Conservation (phyloP, 192 early-diverging fungal genomes). For the Paraglomus occultum region DNA sequence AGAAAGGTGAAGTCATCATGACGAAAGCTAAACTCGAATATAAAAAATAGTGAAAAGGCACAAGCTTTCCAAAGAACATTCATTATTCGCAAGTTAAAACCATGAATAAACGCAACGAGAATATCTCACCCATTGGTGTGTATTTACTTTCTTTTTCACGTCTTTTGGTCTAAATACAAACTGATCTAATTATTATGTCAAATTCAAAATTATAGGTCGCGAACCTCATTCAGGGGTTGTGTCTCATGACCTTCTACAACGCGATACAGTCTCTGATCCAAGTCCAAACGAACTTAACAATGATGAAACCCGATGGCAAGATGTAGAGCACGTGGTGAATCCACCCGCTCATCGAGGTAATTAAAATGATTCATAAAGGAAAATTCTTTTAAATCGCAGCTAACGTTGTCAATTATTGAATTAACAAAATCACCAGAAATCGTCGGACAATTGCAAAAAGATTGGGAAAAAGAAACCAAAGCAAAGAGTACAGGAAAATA, state of each 20-base stretch:
- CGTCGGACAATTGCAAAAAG: constrained; percentile 3
- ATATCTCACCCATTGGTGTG: too few relatives aligned
- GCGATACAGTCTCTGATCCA: not conserved
- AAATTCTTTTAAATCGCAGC: not conserved
- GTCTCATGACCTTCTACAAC: not conserved
- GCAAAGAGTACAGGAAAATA: too few relatives aligned
- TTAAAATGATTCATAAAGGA: not conserved
- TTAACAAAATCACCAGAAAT: not conserved
- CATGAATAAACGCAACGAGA: too few relatives aligned
- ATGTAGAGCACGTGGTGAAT: not conserved
- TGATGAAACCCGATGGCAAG: constrained; percentile 1
- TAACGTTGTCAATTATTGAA: not conserved
- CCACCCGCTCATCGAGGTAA: not conserved
- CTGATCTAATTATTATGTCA: too few relatives aligned
- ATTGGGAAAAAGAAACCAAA: not conserved
- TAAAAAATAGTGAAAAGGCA: too few relatives aligned
- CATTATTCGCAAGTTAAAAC: too few relatives aligned
- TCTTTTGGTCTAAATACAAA: too few relatives aligned
- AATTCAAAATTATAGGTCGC: not conserved
- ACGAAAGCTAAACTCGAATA: too few relatives aligned
- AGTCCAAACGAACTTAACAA: not conserved
- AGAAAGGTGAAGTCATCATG: too few relatives aligned
- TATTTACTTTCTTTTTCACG: too few relatives aligned
- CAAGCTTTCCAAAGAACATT: too few relatives aligned
- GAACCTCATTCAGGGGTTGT: constrained; percentile 1